Base-by-base conservation (phyloP, 768 basidiomycete species). In the Lanmaoa rubissima region DNA sequence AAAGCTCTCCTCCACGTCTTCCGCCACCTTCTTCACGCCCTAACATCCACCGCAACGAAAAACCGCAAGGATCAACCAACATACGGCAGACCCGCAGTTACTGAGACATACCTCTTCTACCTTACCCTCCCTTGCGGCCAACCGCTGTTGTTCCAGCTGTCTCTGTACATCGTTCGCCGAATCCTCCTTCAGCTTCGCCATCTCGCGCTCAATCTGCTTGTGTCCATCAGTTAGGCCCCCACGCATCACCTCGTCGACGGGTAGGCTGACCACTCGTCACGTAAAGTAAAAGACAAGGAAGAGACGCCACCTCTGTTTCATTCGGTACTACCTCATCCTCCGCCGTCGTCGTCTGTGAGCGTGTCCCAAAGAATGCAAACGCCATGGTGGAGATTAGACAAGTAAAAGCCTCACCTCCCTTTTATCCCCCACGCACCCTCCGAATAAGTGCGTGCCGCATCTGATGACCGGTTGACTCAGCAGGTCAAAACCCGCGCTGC, bases 161-260 rank as follows among this genome's bases (percentile, higher is more conserved):
- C 59, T 61, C 42, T 63, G 34, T 8, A 69, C 65, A 35, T 69
- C 68, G 5, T 11, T 59, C 26, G 36, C 60, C 2, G 68, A 69
- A 41, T 69, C 64, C 7, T 53, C 51, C 48, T 58, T 54, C 14
- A 69, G 58, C 35, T 69, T 53, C 32, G 38, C 48, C 8, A 70
- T 63, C 32, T 69, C 46, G 5, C 62, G 58, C 1, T 65, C 63
- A 11, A 69, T 68, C 68, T 69, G 26, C 14, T 13, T 7, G 17
- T 7, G 4, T 40, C 17, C n/a, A 24, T 64, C 34, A 58, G 59
- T 35, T 24, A 0, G 17, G 5, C 3, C 17, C 32, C 11, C 12
- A 35, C 5, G 3, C 26, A 9, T 43, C 17, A 12, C 13, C 7
- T n/a, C 10, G 32, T 12, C 38, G 16, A 49, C 6, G 28, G 26